These are phyloP conservation scores for Porogramme epimiltina DNA, from an alignment of 1,284 basidiomycete genomes.

Conservation along the genomic window DNA sequence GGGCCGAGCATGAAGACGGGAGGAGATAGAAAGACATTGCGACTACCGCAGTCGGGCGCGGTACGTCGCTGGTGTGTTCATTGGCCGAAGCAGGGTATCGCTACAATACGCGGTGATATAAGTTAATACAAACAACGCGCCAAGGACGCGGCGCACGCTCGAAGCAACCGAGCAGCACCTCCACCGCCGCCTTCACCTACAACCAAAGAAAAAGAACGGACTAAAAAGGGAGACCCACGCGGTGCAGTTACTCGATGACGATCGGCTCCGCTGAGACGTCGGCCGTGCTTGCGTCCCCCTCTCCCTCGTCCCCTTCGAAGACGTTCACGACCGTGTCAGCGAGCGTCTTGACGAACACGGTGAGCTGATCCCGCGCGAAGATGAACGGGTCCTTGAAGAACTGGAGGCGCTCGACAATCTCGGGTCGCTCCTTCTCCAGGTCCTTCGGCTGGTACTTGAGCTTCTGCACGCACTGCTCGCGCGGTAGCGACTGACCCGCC, in stretches of 20 bases:
- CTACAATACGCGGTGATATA: too few relatives aligned
- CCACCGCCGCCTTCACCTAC: too few relatives aligned
- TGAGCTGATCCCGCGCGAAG: conserved; percentile 64
- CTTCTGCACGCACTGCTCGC: conserved; percentile 45
- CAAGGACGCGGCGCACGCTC: too few relatives aligned
- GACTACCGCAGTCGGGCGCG: too few relatives aligned
- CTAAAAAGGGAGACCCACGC: too few relatives aligned
- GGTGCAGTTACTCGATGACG: conserved; percentile 15
- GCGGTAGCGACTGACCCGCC: conserved; percentile 29
- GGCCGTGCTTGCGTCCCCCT: conserved; percentile 36
- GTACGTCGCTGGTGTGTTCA: too few relatives aligned
- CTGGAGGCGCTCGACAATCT: conserved; percentile 56
- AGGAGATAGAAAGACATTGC: too few relatives aligned
- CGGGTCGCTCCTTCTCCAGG: conserved; percentile 58
- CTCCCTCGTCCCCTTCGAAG: conserved; percentile 34
- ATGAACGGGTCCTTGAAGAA: conserved; percentile 67
- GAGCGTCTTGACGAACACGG: conserved; percentile 62
- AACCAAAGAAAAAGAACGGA: too few relatives aligned
- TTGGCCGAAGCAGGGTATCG: too few relatives aligned
- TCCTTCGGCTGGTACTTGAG: conserved; percentile 65
- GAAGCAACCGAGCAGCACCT: too few relatives aligned
- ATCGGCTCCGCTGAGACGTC: conserved; percentile 13
- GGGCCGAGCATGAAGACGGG: too few relatives aligned
- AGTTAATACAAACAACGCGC: too few relatives aligned
- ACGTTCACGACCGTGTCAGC: conserved; percentile 42